Evolutionary conservation across 164 flowering plant species (phyloP).

Genomic region (Tinospora cordifolia): DNA sequence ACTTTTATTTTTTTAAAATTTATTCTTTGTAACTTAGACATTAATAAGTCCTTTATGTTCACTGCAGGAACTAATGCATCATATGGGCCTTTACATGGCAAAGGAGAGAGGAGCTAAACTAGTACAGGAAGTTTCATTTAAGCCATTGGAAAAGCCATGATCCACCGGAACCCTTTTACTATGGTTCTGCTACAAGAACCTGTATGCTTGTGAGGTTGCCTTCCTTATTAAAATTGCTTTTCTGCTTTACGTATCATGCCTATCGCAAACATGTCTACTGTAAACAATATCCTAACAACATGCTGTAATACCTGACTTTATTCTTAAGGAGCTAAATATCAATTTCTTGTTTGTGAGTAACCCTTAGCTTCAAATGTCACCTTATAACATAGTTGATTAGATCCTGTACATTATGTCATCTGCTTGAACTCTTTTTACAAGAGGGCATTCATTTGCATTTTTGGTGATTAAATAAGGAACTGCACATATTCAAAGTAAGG

Average conservation of each 20-base stretch:
- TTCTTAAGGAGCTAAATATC: background rate
- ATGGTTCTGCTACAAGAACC: background rate
- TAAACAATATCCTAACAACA: background rate
- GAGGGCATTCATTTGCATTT: too few relatives aligned
- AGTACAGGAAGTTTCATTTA: slow-evolving; percentile 35
- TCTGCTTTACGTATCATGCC: background rate
- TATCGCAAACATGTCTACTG: background rate
- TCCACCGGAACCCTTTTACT: background rate
- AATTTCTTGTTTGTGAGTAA: background rate
- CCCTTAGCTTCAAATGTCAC: too few relatives aligned
- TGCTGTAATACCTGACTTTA: background rate
- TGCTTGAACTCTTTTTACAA: too few relatives aligned
- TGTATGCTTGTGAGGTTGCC: background rate
- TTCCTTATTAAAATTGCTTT: background rate
- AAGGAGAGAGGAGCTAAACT: slow-evolving; percentile 59
- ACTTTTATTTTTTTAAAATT: background rate
- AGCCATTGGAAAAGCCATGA: slow-evolving; percentile 14
- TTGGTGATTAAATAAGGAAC: too few relatives aligned
- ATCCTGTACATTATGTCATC: too few relatives aligned
- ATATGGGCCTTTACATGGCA: slow-evolving; percentile 65
- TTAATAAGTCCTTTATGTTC: background rate
- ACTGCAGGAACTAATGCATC: slow-evolving; percentile 61
- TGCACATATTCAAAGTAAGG: too few relatives aligned
- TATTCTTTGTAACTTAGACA: background rate
- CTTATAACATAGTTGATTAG: too few relatives aligned